These are phyloP conservation scores for Cucumis hystrix DNA, from an alignment of 306 rosid species.

Conservation along the genomic window DNA sequence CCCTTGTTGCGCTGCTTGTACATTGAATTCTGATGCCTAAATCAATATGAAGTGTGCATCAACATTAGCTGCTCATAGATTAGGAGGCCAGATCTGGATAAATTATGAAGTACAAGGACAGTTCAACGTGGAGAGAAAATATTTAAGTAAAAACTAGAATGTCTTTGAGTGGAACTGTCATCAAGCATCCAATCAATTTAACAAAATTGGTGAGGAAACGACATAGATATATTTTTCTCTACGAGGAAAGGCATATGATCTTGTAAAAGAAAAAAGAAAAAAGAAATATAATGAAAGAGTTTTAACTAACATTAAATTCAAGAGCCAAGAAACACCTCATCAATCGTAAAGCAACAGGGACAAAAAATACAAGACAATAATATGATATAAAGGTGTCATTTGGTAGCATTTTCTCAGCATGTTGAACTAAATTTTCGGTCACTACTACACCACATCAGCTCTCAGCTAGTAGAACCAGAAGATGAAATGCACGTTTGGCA, in stretches of 20 bases:
- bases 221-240: not conserved
- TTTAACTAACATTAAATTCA: not conserved
- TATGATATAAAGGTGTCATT: not conserved
- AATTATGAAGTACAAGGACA: too few relatives aligned
- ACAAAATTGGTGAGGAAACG: not conserved
- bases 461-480: not conserved
- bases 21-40: conserved; percentile 95
- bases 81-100: not conserved
- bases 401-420: not conserved
- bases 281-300: not conserved
- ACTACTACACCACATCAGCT: not conserved
- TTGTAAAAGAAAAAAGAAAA: not conserved
- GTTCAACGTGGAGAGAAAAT: not conserved
- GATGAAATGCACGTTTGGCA: not conserved
- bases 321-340: not conserved
- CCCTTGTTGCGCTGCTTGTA: conserved; percentile 98
- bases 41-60: conserved; percentile 1
- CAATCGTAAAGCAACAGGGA: not conserved
- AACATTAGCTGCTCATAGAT: not conserved
- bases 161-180: not conserved
- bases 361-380: not conserved
- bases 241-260: not conserved
- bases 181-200: not conserved
- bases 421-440: not conserved
- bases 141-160: not conserved